phyloP scores from a whole-genome alignment of 805 yeast species.

The Pichia cabralensis region DNA sequence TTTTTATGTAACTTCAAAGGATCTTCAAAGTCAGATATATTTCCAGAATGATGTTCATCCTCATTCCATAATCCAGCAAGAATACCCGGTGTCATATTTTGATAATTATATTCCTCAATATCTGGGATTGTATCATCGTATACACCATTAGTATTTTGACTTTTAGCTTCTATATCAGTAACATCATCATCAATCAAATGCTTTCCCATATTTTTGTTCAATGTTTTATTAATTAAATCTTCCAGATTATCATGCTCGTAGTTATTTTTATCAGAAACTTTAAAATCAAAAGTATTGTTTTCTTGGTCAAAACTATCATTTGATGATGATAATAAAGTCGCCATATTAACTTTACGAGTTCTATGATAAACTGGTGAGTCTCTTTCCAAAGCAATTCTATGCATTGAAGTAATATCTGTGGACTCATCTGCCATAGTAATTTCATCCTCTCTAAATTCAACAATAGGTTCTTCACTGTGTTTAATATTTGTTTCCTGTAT shows the following conservation, averaged over 20 bases:
- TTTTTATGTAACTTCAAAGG: conserved; percentile 17
- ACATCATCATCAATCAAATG: conserved; percentile 28
- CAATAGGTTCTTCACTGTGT: background rate
- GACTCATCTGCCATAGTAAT: conserved; percentile 2
- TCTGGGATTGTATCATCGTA: conserved; percentile 11
- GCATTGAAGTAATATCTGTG: conserved; percentile 12
- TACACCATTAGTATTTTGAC: conserved; percentile 6
- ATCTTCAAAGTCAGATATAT: conserved; percentile 14
- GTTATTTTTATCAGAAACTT: background rate
- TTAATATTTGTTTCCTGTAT: conserved; percentile 1
- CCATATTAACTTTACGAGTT: conserved; percentile 9
- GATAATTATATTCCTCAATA: conserved; percentile 34
- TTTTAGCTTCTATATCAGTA: conserved; percentile 38
- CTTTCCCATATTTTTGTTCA: too few relatives aligned
- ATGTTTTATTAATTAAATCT: conserved; percentile 4
- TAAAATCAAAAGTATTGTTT: conserved; percentile 8
- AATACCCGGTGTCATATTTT: conserved; percentile 27
- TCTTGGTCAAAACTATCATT: conserved; percentile 5
- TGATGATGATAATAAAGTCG: conserved; percentile 4
- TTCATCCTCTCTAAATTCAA: background rate
- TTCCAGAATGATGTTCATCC: too few relatives aligned
- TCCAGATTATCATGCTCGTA: conserved; percentile 1
- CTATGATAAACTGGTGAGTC: conserved; percentile 21
- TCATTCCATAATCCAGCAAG: conserved; percentile 19
- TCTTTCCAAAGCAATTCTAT: conserved; percentile 25